Evolutionary conservation across 2,329 filamentous ascomycete species (phyloP), one percentile per base, ranked within the genome.

Genomic region (Alternaria novae-zelandiae): DNA sequence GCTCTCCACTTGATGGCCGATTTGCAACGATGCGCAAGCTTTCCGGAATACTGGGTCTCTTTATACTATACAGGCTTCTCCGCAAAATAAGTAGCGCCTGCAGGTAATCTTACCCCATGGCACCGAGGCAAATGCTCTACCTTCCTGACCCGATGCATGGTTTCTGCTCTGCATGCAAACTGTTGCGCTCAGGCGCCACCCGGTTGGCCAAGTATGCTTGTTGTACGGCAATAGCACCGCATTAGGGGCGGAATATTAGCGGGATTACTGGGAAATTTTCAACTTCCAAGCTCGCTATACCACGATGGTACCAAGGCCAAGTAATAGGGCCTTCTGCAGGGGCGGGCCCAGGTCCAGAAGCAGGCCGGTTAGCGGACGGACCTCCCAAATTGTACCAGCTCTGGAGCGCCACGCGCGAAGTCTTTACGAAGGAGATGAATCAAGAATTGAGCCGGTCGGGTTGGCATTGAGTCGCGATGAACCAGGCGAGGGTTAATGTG

Each of bases 21-120:
- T 21, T 49, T 49, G 55, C 41, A 54, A 63, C 43, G 57, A 65
- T 58, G 50, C 25, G 23, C 44, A 30, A 28, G 54, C 17, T 50
- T 44, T 49, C 71, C 61, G 61, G 69, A 65, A 61, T 30, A 63
- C 63, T 63, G 68, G 72, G 55, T 66, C 66, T 55, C 49, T 67
- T 73, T 74, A 74, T 74, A 72, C 41, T 41, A n/a, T 57, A 46
- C 67, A 73, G 61, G 63, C 66, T 71, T 72, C 71, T 71, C 72
- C 71, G 66, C 71, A 72, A 64, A 66, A 44, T 21, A 54, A 49
- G 41, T 45, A 49, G 36, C 59, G 41, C n/a, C 26, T 30, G 47
- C 46, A 56, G 4, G 36, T 11, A 41, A 41, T 41, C 36, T 11
- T 41, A 54, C 51, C 59, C 54, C 60, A 63, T 59, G 58, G 54